Conservation (phyloP, 345 rosid species). For the Citrus trifoliata region DNA sequence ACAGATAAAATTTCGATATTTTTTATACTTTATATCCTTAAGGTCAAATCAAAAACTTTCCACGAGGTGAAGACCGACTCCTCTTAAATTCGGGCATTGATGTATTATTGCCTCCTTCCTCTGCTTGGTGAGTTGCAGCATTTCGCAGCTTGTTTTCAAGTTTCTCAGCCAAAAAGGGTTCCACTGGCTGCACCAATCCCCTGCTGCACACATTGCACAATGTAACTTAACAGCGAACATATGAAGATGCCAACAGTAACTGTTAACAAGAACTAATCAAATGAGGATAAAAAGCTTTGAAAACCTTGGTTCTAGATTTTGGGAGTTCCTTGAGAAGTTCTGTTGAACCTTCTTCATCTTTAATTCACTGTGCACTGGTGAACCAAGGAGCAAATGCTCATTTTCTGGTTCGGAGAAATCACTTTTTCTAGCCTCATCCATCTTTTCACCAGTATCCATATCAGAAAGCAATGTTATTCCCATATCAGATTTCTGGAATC, state of each 20-base stretch:
- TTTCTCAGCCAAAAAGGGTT: constrained; percentile 35
- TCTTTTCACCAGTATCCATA: constrained; percentile 41
- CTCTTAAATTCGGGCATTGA: constrained; percentile 59
- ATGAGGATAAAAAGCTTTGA: background rate
- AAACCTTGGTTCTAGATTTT: constrained; percentile 63
- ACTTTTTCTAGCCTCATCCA: constrained; percentile 55
- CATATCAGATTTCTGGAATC: constrained; percentile 48
- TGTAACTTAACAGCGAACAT: background rate
- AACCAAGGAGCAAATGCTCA: constrained; percentile 39
- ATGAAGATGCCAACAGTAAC: background rate
- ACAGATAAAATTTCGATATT: background rate
- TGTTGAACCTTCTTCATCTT: constrained; percentile 54
- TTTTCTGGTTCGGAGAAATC: constrained; percentile 76
- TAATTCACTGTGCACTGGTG: constrained; percentile 32
- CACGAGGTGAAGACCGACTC: constrained; percentile 72
- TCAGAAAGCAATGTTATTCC: constrained; percentile 46
- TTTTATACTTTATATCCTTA: constrained; percentile 21
- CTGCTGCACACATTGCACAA: constrained; percentile 46
- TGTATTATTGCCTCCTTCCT: constrained; percentile 42
- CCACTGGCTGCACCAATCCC: constrained; percentile 40
- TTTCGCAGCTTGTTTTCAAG: constrained; percentile 45
- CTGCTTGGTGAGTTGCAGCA: constrained; percentile 25
- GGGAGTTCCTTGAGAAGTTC: constrained; percentile 48
- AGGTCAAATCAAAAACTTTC: constrained; percentile 49
- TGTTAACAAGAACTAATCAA: background rate